Evolutionary conservation across 805 yeast genomes (phyloP), one percentile per base, ranked within the genome.

Genomic region (Candida morakotiae): DNA sequence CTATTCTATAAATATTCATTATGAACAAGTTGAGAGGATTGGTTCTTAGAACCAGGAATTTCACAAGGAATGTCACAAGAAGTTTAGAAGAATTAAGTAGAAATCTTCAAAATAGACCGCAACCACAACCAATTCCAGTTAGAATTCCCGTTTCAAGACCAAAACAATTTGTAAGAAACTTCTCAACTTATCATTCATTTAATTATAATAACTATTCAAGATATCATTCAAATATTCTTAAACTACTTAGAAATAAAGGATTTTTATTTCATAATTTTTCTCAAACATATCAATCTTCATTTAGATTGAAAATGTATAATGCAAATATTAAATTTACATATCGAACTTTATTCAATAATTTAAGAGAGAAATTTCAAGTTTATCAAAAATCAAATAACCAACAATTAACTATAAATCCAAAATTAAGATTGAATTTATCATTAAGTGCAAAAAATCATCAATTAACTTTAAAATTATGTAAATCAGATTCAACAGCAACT

Each of bases 11-110:
- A n/a, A n/a, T n/a, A n/a, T n/a, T n/a, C n/a, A n/a, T 30, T 25
- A 30, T 30, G 33, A 21, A 30, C 33, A 30, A 22, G 19, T 17
- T 30, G 8, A 66, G 65, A 52, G 73, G 73, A 53, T 59, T 75
- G 49, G 58, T 72, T 24, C 60, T 64, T 35, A 48, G 49, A 42
- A 61, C 76, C 11, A 61, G 71, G 34, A 67, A 62, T 47, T 63
- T 77, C 15, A 69, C 75, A 24, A 59, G 67, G 44, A 72, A 70
- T 39, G 58, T 71, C 41, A 67, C 70, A 40, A 67, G 68, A 50
- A 65, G 69, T 20, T 60, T 75, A 18, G 71, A 72, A 44, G 79
- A 75, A 41, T 57, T 75, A 38, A 65, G 68, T 24, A 67, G 65
- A 46, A 58, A 46, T 22, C 41, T 60, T 25, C 51, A 55, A 26